A percentile compares a stretch with the other conserved stretches of the same genome.
These are phyloP conservation scores for Coniochaeta sp. DNA, from an alignment of 2,329 filamentous ascomycete species.

Conservation along the genomic window DNA sequence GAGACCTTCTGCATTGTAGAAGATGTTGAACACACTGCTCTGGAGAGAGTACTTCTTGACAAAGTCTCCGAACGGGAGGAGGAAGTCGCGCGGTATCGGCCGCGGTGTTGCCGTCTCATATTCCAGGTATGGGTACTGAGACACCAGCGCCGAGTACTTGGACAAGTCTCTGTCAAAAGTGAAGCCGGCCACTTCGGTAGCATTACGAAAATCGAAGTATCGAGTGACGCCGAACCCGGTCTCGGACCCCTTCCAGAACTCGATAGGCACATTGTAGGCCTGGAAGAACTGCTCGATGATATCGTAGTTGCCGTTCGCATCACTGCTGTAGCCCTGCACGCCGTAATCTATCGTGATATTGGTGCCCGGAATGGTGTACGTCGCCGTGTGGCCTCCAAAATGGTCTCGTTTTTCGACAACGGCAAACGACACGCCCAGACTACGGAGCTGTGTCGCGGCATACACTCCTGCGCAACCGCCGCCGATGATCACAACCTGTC, in stretches of 20 bases:
- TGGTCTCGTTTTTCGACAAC: too few species aligned
- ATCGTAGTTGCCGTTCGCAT: slow-evolving; percentile 8
- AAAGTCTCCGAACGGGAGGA: slow-evolving; percentile 13
- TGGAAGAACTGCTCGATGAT: too few species aligned
- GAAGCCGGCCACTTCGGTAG: slow-evolving; percentile 5
- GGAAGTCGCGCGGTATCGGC: slow-evolving; percentile 11
- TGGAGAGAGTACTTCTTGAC: slow-evolving; percentile 12
- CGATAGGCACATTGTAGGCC: slow-evolving; percentile 9
- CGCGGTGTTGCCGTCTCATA: too few species aligned
- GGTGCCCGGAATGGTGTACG: slow-evolving; percentile 8
- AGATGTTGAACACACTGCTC: slow-evolving; percentile 9
- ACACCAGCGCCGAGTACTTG: too few species aligned
- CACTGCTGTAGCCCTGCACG: slow-evolving; percentile 11
- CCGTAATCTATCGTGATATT: slow-evolving; percentile 10
- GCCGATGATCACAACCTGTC: too few species aligned
- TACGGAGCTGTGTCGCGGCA: too few species aligned
- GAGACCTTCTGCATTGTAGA: slow-evolving; percentile 6
- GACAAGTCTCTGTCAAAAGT: slow-evolving; percentile 6
- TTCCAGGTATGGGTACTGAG: slow-evolving; percentile 6
- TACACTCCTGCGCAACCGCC: too few species aligned
- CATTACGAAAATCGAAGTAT: slow-evolving; percentile 11
- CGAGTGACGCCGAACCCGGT: background rate
- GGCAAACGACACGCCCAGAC: too few species aligned
- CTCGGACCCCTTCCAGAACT: too few species aligned
- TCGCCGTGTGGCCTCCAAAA: slow-evolving; percentile 13